Base-by-base conservation (phyloP, 1,139 yeast genomes). In the Kurtzmaniella quercitrusa region DNA sequence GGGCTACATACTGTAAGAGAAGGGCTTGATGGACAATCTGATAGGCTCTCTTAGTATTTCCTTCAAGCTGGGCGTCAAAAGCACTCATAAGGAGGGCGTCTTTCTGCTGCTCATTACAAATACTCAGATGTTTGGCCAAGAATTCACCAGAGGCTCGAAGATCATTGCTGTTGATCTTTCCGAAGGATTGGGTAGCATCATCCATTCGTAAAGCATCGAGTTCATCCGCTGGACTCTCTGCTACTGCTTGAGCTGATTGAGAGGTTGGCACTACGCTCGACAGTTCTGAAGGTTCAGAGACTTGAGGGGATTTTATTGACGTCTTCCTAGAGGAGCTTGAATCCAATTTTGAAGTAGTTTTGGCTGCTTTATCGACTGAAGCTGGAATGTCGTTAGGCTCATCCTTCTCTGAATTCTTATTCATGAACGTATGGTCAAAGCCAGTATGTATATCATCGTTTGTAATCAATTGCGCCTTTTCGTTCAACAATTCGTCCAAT, bases 361-460 rank as follows among this genome's bases (percentile, higher is more conserved):
- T 38, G 18, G 45, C 27, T 23, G 40, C 42, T n/a, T 15, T 38
- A 7, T 47, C 43, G 18, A 12, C 14, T 27, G 31, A 10, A n/a
- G 14, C 31, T n/a, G 31, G 14, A n/a, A 5, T 10, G 43, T 47
- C 14, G 27, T 43, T 46, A 33, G 55, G 50, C n/a, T 51, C 53
- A 41, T 48, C 53, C 41, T 47, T 53, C 36, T 64, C 65, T n/a
- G 59, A 60, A 34, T 68, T 69, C 54, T 80, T 83, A 61, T 88
- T 89, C 60, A 90, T 62, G 54, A 88, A 79, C 0, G 96, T 85
- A 25, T 88, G 77, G 58, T 91, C 96, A 70, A 89, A 93, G 0
- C 97, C 98, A n/a, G 95, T 89, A 53, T 82, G 95, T 36, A 90
- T 76, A 62, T 93, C 98, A 17, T 90, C 98, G 46, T 95, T 84